These are phyloP conservation scores for Verticillium zaregamsianum DNA, from an alignment of 2,329 filamentous ascomycete genomes.

Conservation along the genomic window DNA sequence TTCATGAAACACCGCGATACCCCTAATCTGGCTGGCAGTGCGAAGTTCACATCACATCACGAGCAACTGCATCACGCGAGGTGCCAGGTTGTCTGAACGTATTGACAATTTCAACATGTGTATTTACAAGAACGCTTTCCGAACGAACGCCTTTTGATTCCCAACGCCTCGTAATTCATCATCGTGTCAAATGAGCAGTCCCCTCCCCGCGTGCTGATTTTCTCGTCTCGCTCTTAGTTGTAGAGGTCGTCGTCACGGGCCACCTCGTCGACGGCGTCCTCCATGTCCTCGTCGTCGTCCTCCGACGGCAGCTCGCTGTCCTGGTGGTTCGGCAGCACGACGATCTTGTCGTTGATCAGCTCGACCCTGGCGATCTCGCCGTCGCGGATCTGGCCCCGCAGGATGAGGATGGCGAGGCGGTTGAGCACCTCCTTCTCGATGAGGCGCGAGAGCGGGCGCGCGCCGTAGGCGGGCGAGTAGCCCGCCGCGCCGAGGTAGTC, in stretches of 20 bases:
- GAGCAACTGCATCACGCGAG: too few species aligned
- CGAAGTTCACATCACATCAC: too few species aligned
- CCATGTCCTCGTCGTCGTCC: slow-evolving; percentile 63
- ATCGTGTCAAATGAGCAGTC: neutral
- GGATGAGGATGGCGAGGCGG: slow-evolving; percentile 82
- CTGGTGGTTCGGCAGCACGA: slow-evolving; percentile 76
- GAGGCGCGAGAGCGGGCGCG: slow-evolving; percentile 78
- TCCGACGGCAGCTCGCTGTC: slow-evolving; percentile 54
- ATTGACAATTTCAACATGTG: neutral
- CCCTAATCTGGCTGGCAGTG: too few species aligned
- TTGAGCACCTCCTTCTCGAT: slow-evolving; percentile 99
- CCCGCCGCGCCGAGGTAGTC: slow-evolving; percentile 89
- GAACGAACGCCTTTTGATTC: neutral
- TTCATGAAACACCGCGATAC: too few species aligned
- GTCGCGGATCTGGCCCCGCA: slow-evolving; percentile 79
- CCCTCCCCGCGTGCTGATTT: neutral
- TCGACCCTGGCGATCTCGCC: slow-evolving; percentile 80
- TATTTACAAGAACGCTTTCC: neutral
- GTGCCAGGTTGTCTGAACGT: neutral
- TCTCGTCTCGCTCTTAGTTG: slow-evolving; percentile 23
- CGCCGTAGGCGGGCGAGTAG: slow-evolving; percentile 94
- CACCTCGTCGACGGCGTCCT: slow-evolving; percentile 69
- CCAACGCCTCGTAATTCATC: neutral
- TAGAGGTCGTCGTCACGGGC: slow-evolving; percentile 53
- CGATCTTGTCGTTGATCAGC: slow-evolving; percentile 73